Base-by-base conservation (phyloP, 306 rosid species). In the Vigna mungo region DNA sequence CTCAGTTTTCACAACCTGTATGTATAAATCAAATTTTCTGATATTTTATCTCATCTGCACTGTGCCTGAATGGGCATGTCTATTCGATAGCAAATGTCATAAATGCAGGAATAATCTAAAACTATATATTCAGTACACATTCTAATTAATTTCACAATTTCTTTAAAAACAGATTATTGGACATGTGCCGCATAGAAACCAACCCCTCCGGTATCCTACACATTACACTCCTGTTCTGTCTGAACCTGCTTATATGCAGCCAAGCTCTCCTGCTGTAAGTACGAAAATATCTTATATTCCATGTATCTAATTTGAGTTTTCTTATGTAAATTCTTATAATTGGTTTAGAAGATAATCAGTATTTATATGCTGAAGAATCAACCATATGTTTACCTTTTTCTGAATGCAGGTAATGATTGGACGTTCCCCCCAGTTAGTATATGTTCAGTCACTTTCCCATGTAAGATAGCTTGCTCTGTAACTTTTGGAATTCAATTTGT, bases 1-100 rank as follows among this genome's bases (percentile, higher is more conserved):
- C 97, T 74, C 98, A 87, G 30, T 90, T 85, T 72, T 77, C 91
- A 60, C 97, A 86, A 82, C 94, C 92, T 53, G 98, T 94, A 90
- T 7, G 96, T 87, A 77, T 77, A 36, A 17, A 75, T 68, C 49
- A 30, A 25, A 23, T 23, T 67, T 73, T 25, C 43, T 71, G 43
- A 78, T 55, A 74, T 81, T 27, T 21, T 48, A n/a, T 66, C 72
- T 68, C 6, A 2, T 76, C 52, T 51, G 82, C 69, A 36, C 27
- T 14, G 1, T 69, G 51, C 47, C 23, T 66, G 39, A 65, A 46
- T 68, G 67, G 25, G 7, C n/a, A 18, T 65, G 20, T 73, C 34
- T 76, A 61, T 81, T 72, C 74, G 18, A 54, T 79, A 20, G 18
- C 54, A 54, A 76, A 72, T 77, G 46, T 67, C 68, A 59, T 25